Evolutionary conservation across 1,284 basidiomycete species (phyloP), one percentile per base, ranked within the genome.

Genomic region (Trametes versicolor): DNA sequence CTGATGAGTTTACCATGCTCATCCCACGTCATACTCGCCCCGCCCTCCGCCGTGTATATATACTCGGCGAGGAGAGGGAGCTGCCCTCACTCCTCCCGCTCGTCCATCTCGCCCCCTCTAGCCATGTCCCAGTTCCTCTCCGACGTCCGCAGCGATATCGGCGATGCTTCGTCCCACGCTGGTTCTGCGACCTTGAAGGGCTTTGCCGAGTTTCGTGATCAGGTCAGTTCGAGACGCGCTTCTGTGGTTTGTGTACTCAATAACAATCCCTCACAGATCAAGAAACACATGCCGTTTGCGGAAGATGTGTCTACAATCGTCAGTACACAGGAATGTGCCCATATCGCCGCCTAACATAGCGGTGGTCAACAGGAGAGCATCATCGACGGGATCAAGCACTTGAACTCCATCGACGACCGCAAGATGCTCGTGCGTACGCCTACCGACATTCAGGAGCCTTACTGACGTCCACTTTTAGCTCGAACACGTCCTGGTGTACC

Each of bases 341-440:
- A 12, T 34, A 25, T 15, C 19, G 21, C 43, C 37, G 27, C 8
- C 15, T 4, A 52, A 15, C 25, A 32, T 32, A 32, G 23, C 49
- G 47, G 62, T 55, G 51, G 50, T 32, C 32, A 52, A 17, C 47
- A 73, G 71, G 65, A 63, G 36, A 68, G 73, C 47, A 65, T 77
- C 39, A 62, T 91, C 13, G 90, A 93, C 72, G 76, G 81, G 2
- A 70, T 92, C 39, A 78, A 79, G 48, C 82, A 93, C 71, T 78
- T 80, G 17, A 86, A 87, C 57, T 79, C 84, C 17, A 79, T 93
- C 32, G 90, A 94, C 76, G 92, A 94, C 70, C 83, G 92, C 48
- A 87, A 88, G 75, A 80, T 87, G 80, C 74, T 86, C 41, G 86
- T 85, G 50, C 55, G 82, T 60, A 5, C 17, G 60, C 60, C 34